Base-by-base conservation (phyloP, 148 eudicot genomes). In the Rhododendron mucronatum region DNA sequence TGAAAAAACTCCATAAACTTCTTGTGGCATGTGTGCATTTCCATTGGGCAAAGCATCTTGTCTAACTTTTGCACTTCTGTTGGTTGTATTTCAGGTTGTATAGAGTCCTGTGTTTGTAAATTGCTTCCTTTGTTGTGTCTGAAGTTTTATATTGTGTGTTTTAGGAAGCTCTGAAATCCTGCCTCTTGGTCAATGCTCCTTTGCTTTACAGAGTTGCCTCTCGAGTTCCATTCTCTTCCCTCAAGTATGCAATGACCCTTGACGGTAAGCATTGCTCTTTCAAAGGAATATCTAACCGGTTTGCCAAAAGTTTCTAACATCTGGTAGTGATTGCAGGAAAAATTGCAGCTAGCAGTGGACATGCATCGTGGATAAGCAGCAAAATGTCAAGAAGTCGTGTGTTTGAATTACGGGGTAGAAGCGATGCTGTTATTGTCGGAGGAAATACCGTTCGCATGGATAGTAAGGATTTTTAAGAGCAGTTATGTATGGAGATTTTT, bases 241-340 rank as follows among this genome's bases (percentile, higher is more conserved):
- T 97, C 86, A 97, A 97, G 90, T 97, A 94, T 87, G 99, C 99
- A 80, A 97, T 97, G 99, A 97, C 98, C 37, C 99, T 97, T 86
- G 99, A 97, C 80, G 98, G 99, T 97, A 86, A 90, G 91, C 86
- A 80, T 16, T 79, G 15, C 82, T 78, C 48, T 59, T 81, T 57
- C 15, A 44, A 41, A 67, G 69, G 51, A 84, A 48, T 23, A 63
- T 87, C 35, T 61, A 2, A 5, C 57, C 6, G 7, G 51, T 77
- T 76, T 53, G 48, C 5, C 45, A 44, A 75, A 23, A 78, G 11
- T 57, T 51, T 78, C 57, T 53, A 65, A 63, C 51, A 80, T 47
- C 78, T 59, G 44, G 69, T 39, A 61, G 51, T 82, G 65, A 63
- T 88, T 81, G 61, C 94, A 97, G 99, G 99, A 87, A 97, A 97